Evolutionary conservation across 2,329 filamentous ascomycete species (phyloP).

Genomic region (Trichothecium sympodiale): DNA sequence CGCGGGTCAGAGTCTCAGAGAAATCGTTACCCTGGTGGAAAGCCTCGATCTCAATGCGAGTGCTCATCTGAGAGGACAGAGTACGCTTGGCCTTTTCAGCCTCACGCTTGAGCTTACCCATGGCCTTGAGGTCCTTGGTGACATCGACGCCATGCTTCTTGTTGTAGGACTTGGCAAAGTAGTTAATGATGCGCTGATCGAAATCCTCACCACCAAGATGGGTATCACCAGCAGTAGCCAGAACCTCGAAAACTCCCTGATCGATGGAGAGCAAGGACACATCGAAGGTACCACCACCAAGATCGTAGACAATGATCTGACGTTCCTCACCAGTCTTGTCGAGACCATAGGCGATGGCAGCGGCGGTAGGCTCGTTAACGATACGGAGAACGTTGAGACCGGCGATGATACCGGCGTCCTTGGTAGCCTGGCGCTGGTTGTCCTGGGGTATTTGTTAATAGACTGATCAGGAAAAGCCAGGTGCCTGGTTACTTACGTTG

Average conservation of each 20-base stretch:
- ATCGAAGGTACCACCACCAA: constrained; percentile 91
- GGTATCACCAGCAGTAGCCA: constrained; percentile 92
- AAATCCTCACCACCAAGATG: constrained; percentile 98
- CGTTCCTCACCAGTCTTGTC: constrained; percentile 76
- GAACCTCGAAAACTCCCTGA: constrained; percentile 85
- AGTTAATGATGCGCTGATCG: constrained; percentile 92
- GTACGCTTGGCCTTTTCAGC: constrained; percentile 99
- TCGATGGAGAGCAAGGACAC: constrained; percentile 87
- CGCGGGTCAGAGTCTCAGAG: constrained; percentile 93
- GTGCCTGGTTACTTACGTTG: constrained; percentile 43
- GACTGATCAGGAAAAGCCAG: neutral
- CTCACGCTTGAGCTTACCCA: constrained; percentile 99
- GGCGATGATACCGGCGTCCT: constrained; percentile 86
- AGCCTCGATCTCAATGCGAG: constrained; percentile 90
- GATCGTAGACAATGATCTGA: constrained; percentile 88
- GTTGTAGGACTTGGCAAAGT: constrained; percentile 97
- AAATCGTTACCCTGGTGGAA: constrained; percentile 97
- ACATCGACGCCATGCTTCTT: constrained; percentile 93
- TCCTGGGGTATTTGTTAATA: constrained; percentile 35
- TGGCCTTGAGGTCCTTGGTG: constrained; percentile 90
- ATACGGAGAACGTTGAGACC: constrained; percentile 93
- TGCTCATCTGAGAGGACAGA: constrained; percentile 86
- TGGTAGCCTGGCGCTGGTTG: constrained; percentile 92
- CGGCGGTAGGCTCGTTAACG: constrained; percentile 92
- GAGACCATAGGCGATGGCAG: constrained; percentile 88